These are phyloP conservation scores for Alternaria hordeiaustralica DNA, from an alignment of 2,329 filamentous ascomycete genomes.

Conservation along the genomic window DNA sequence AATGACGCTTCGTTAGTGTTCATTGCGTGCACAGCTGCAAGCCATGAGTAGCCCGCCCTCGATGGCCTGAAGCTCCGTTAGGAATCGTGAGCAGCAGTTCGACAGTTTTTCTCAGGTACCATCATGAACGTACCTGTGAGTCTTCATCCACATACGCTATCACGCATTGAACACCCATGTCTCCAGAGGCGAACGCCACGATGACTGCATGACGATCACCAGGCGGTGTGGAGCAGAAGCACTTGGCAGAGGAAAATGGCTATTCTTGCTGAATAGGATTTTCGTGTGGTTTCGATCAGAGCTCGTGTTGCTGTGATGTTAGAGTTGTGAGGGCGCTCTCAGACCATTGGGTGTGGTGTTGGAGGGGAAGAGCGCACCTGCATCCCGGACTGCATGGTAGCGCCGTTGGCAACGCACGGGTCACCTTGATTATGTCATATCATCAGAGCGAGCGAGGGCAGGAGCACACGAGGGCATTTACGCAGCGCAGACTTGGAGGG, in stretches of 20 bases:
- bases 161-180: not conserved
- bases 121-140: not conserved
- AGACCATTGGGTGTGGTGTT: not conserved
- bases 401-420: constrained; percentile 1
- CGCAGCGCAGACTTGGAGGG: not conserved
- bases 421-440: not conserved
- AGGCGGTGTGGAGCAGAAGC: not conserved
- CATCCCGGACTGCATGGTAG: not conserved
- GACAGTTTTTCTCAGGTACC: not conserved
- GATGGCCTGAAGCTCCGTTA: not conserved
- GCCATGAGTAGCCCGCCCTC: not conserved
- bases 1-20: not conserved
- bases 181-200: not conserved
- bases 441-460: not conserved
- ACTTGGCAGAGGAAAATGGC: not conserved
- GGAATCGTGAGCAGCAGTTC: not conserved
- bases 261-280: not conserved
- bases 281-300: not conserved
- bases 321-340: not conserved
- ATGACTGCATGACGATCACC: constrained; percentile 1
- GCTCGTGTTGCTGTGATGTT: not conserved
- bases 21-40: not conserved
- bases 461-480: not conserved
- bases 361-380: not conserved
- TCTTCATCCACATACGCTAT: not conserved